Percentiles rank a stretch among this genome's conserved stretches.
These are phyloP conservation scores for Boletus pseudopeckii DNA, from an alignment of 768 basidiomycete genomes.

Conservation along the genomic window DNA sequence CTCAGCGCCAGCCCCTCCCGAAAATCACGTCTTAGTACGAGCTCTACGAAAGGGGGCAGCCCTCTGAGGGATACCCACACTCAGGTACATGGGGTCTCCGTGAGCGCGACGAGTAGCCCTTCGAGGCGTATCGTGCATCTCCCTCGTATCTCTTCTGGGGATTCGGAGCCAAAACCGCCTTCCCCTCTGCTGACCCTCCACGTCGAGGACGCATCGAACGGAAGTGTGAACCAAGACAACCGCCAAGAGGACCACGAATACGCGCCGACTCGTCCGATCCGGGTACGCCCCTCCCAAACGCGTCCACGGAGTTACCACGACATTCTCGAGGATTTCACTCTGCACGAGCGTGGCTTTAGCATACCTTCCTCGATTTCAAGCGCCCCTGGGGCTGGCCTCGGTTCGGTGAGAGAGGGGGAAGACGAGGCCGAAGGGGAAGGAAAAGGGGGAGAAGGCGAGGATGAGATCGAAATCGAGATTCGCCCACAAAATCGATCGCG, in stretches of 20 bases:
- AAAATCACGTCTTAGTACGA: slow-evolving; percentile 23
- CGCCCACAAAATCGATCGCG: neutral
- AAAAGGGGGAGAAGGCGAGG: neutral
- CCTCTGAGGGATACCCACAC: slow-evolving; percentile 15
- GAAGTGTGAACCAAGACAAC: neutral
- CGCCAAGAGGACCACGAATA: slow-evolving; percentile 7
- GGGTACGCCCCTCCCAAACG: slow-evolving; percentile 32
- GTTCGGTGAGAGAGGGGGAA: slow-evolving; percentile 21
- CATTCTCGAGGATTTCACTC: slow-evolving; percentile 60
- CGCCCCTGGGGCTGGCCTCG: slow-evolving; percentile 21
- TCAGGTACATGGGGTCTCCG: slow-evolving; percentile 4
- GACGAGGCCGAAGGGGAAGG: slow-evolving; percentile 7
- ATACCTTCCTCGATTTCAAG: slow-evolving; percentile 32
- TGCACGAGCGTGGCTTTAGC: slow-evolving; percentile 31
- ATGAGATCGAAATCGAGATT: neutral
- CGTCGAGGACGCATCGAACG: neutral
- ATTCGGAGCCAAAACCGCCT: slow-evolving; percentile 5
- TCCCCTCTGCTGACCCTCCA: slow-evolving; percentile 2
- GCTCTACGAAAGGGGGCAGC: slow-evolving; percentile 20
- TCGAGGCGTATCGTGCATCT: slow-evolving; percentile 19
- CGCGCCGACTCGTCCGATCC: slow-evolving; percentile 19
- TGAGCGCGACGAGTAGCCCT: slow-evolving; percentile 21
- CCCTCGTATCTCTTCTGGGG: slow-evolving; percentile 20
- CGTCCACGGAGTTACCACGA: slow-evolving; percentile 65
- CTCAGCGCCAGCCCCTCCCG: slow-evolving; percentile 21